Base-by-base conservation (phyloP, 176 grass and related monocot genomes). In the Echinochloa phyllopogon region DNA sequence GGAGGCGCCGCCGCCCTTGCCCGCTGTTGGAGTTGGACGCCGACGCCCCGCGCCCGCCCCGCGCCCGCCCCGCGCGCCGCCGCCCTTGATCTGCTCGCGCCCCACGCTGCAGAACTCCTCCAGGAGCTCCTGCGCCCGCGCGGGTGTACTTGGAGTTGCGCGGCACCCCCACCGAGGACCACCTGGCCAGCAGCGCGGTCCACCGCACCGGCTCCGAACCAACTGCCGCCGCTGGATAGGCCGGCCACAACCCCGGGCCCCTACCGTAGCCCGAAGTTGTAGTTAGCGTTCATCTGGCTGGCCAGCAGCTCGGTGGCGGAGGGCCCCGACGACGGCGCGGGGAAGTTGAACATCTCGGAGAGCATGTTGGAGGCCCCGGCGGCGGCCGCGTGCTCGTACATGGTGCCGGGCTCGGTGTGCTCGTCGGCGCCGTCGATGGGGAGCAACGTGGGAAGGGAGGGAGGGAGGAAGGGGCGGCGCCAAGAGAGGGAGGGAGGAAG, bases 101-200 rank as follows among this genome's bases (percentile, higher is more conserved):
- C 94, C 94, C 8, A 99, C 97, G 68, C 94, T 99, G 88, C 97
- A 98, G 83, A 98, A 98, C n/a, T 98, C 95, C 87, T 95, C 95
- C 0, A 98, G 82, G 36, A 98, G 91, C 83, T 98, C 96, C 88
- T 96, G 93, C 36, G 93, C n/a, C 96, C 6, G 93, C 89, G 76
- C 91, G 93, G 17, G 89, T 85, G 72, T 98, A 98, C 84, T 89
- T 94, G 29, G 96, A 94, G 85, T 95, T 98, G 48, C 93, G 92
- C 21, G 96, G 78, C 62, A 95, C 87, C 60, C 9, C 90, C 86
- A 49, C 90, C 90, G 18, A 91, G 86, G 71, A 91, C 89, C 21
- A 91, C 1, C n/a, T n/a, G n/a, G 45, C 86, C 85, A 43, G 65
- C 85, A 23, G 69, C 74, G 17, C 89, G 88, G 21, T 77, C 74